phyloP scores from a whole-genome alignment of 2,329 filamentous ascomycete species.

The Colletotrichum sojae region DNA sequence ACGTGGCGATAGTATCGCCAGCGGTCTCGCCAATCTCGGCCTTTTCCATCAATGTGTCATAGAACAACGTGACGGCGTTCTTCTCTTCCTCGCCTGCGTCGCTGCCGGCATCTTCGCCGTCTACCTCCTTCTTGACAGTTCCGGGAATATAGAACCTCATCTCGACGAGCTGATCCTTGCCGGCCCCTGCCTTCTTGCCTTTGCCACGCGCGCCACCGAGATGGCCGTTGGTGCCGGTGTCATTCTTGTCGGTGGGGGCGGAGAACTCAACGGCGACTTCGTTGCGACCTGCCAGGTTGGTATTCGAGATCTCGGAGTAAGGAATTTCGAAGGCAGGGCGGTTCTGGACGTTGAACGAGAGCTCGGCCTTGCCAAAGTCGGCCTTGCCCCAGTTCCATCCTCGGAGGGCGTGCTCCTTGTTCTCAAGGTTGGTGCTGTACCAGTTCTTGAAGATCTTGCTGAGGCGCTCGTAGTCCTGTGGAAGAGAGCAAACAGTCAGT shows the following conservation, averaged over 20 bases:
- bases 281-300: slow-evolving; percentile 96
- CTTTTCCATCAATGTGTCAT: slow-evolving; percentile 97
- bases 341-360: slow-evolving; percentile 97
- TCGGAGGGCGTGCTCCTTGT: slow-evolving; percentile 91
- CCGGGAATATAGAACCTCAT: slow-evolving; percentile 99
- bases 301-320: slow-evolving; percentile 97
- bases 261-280: slow-evolving; percentile 97
- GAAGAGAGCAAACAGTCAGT: not conserved
- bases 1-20: slow-evolving; percentile 98
- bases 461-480: slow-evolving; percentile 87
- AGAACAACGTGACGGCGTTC: slow-evolving; percentile 97
- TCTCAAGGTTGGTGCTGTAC: slow-evolving; percentile 95
- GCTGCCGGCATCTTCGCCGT: slow-evolving; percentile 81
- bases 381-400: slow-evolving; percentile 99
- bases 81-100: slow-evolving; percentile 82
- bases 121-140: slow-evolving; percentile 81
- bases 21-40: slow-evolving; percentile 99
- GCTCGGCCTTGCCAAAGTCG: slow-evolving; percentile 94
- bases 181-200: slow-evolving; percentile 91
- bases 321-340: slow-evolving; percentile 96
- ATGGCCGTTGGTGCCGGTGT: slow-evolving; percentile 80
- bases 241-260: slow-evolving; percentile 78
- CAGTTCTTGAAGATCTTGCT: slow-evolving; percentile 97
- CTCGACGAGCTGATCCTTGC: slow-evolving; percentile 93
- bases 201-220: slow-evolving; percentile 81